A percentile compares a stretch with the other conserved stretches of the same genome.
Evolutionary conservation across 441 rosid genomes (phyloP).

Genomic region (Syzygium syzygioides): DNA sequence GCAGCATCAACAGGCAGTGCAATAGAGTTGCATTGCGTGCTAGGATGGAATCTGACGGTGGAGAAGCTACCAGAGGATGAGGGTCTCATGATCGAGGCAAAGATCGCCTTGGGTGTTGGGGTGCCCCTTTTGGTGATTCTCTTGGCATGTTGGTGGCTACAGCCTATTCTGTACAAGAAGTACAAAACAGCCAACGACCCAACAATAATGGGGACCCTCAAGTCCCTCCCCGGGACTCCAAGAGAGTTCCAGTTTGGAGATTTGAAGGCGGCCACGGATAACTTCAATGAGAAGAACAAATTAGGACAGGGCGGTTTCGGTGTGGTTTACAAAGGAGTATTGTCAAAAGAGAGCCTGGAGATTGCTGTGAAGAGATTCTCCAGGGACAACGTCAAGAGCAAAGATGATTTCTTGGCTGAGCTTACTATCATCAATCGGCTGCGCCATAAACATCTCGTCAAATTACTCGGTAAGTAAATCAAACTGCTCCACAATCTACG

Average conservation of each 20-base stretch:
- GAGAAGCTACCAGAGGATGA: not conserved
- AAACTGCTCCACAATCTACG: not conserved
- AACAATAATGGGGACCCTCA: slow-evolving; percentile 29
- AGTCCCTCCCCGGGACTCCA: slow-evolving; percentile 41
- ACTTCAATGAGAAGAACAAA: slow-evolving; percentile 37
- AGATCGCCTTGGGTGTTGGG: slow-evolving; percentile 21
- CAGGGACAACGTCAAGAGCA: slow-evolving; percentile 33
- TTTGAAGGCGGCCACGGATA: slow-evolving; percentile 43
- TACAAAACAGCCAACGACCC: slow-evolving; percentile 16
- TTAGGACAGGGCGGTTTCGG: slow-evolving; percentile 48
- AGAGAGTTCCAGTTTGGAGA: slow-evolving; percentile 36
- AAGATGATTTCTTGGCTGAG: slow-evolving; percentile 46
- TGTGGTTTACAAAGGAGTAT: slow-evolving; percentile 36
- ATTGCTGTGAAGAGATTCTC: slow-evolving; percentile 50
- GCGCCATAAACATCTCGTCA: slow-evolving; percentile 51
- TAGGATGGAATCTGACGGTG: not conserved
- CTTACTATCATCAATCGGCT: slow-evolving; percentile 53
- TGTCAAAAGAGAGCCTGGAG: slow-evolving; percentile 29
- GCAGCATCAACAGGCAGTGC: not conserved
- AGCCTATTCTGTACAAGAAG: slow-evolving; percentile 8
- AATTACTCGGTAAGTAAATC: slow-evolving; percentile 26
- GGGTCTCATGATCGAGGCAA: not conserved
- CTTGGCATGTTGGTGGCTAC: slow-evolving; percentile 3
- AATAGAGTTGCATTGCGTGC: not conserved
- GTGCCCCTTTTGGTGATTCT: slow-evolving; percentile 3